Base-by-base conservation (phyloP, 495 filamentous ascomycete species). In the Podospora didyma region DNA sequence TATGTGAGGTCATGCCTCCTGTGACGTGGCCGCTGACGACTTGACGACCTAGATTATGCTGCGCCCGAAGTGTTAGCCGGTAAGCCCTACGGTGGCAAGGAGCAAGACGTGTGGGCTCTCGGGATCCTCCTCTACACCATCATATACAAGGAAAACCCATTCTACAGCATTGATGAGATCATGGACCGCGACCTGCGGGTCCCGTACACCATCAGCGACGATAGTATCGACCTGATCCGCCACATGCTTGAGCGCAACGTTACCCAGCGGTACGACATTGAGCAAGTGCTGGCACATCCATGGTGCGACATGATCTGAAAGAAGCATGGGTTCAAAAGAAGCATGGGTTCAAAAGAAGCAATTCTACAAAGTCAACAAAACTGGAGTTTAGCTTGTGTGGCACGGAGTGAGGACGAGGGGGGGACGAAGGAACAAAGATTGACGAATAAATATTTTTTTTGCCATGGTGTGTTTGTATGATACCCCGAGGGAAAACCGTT, bases 141-240 rank as follows among this genome's bases (percentile, higher is more conserved):
- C 61, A 88, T 96, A 60, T 98, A 97, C 79, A 97, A 97, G 71
- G 94, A 98, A 75, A 98, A 98, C 65, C 94, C 94, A 3, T 98
- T 98, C 75, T 98, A 98, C 80, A 96, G 89, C 69, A 92, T 98
- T 64, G 95, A 98, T 69, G 94, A 98, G 74, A 98, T 98, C 63
- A 92, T 97, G 80, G 94, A 98, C 70, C 93, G 93, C 58, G 94
- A 96, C 56, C 77, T 97, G 54, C 82, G 94, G 20, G 87, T 98
- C 6, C 94, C 94, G 1, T 96, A 91, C 70, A 78, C 92, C 20
- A 88, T 96, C 73, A 96, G 90, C 68, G 91, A 96, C 59, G 85
- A 88, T 46, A 94, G 90, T 64, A 92, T 98, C 58, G 86, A 96
- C 62, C 75, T 98, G 42, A 89, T 98, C 49, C 81, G 89, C 39